Evolutionary conservation across 805 yeast genomes (phyloP), one percentile per base, ranked within the genome.

Genomic region (Soucietia sequanensis): DNA sequence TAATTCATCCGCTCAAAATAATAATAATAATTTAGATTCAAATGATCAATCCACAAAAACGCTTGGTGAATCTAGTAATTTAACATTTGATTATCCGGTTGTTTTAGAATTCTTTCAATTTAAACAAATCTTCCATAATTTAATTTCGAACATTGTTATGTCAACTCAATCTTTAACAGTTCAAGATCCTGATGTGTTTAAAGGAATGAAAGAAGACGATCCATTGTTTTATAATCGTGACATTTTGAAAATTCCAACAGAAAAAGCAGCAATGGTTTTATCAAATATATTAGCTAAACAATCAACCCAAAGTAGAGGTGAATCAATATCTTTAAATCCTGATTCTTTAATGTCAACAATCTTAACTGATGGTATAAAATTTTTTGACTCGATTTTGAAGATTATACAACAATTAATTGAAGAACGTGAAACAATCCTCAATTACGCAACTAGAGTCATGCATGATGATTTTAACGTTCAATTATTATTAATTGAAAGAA

Each of bases 391-490:
- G n/a, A 46, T 73, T 5, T 45, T 66, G 33, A 38, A 47, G 0
- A 48, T 78, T 10, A 74, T 81, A 6, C 70, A 72, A 27, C 84
- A 76, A 43, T 64, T 85, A 45, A 74, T 81, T 23, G 84, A 81
- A 27, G 89, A 84, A 50, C 69, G 88, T 37, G 88, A 82, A 38
- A 74, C 80, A 4, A 71, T 84, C 17, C 55, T 83, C 31, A 84
- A 80, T 47, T 83, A 83, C 50, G 83, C 87, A 11, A 81, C 91
- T 0, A 69, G 93, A 47, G 79, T 83, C 37, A 80, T 85, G 88
- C 82, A 82, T 45, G 80, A 80, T 41, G 84, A 81, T 48, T 74
- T 82, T 47, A 76, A 80, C 39, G 72, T 77, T 23, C 81, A 80
- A 34, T 54, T 80, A 26, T 61, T 80, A 35, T 65, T 73, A 20